These are phyloP conservation scores for Ambispora gerdemannii DNA, from an alignment of 192 early-diverging fungal species.

Conservation along the genomic window DNA sequence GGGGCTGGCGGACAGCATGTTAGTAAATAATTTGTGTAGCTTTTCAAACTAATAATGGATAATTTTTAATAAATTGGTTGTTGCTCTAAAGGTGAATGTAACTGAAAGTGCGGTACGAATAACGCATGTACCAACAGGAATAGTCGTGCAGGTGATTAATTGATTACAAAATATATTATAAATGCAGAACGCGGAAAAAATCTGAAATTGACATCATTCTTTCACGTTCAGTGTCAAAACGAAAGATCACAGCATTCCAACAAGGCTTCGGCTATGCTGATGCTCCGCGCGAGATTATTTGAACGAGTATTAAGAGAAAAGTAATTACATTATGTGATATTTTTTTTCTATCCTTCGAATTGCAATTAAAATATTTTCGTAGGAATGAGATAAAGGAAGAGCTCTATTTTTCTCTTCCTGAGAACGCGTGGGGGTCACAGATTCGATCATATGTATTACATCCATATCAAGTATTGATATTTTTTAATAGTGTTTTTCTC, in stretches of 20 bases:
- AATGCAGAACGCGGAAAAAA: too few relatives aligned
- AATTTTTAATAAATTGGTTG: neutral
- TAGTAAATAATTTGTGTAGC: neutral
- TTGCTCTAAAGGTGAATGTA: conserved; percentile 52
- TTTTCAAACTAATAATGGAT: neutral
- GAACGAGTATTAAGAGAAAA: conserved; percentile 6
- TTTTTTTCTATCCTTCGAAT: too few relatives aligned
- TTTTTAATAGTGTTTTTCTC: neutral
- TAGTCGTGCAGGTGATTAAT: conserved; percentile 49
- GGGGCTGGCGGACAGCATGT: conserved; percentile 87
- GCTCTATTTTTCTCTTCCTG: neutral
- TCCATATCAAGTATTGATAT: conserved; percentile 5
- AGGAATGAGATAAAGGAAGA: neutral
- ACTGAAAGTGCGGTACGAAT: conserved; percentile 92
- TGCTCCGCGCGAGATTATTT: conserved; percentile 5
- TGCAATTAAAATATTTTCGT: neutral
- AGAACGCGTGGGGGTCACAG: conserved; percentile 20
- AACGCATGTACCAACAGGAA: conserved; percentile 88
- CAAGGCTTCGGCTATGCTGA: neutral
- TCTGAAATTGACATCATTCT: neutral
- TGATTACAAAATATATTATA: neutral
- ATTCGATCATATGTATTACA: conserved; percentile 19
- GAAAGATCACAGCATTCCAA: conserved; percentile 6
- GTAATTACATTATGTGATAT: neutral
- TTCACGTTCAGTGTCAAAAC: neutral